A percentile compares a stretch with the other conserved stretches of the same genome.
Evolutionary conservation across 1,284 basidiomycete species (phyloP).

Genomic region (Phylloboletellus chloephorus): DNA sequence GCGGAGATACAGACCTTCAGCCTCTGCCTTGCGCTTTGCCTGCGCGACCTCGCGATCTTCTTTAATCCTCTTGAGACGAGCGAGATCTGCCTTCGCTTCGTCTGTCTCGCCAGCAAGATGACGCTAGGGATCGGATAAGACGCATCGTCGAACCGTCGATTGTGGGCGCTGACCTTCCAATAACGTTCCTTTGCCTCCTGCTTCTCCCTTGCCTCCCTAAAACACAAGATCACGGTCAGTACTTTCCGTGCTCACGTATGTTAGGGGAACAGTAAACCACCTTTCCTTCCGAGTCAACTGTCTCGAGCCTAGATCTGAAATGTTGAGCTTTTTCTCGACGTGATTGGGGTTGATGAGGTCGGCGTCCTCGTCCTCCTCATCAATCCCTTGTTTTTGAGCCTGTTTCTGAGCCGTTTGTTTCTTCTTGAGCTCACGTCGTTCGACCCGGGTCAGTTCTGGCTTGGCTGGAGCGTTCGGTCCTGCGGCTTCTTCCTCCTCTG

Average conservation of each 20-base stretch:
- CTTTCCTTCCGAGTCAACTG: slow-evolving; percentile 66
- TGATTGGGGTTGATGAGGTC: slow-evolving; percentile 71
- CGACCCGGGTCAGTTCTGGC: slow-evolving; percentile 55
- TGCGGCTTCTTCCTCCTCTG: slow-evolving; percentile 31
- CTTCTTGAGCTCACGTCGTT: slow-evolving; percentile 72
- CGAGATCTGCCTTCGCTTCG: slow-evolving; percentile 82
- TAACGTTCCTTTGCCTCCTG: slow-evolving; percentile 81
- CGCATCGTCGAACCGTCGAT: not conserved
- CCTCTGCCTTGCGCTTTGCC: slow-evolving; percentile 79
- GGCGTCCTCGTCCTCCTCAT: slow-evolving; percentile 50
- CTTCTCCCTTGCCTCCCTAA: slow-evolving; percentile 85
- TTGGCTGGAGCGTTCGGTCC: slow-evolving; percentile 31
- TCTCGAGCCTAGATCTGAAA: slow-evolving; percentile 54
- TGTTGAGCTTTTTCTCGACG: slow-evolving; percentile 58
- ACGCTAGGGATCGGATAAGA: slow-evolving; percentile 39
- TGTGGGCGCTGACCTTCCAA: slow-evolving; percentile 57
- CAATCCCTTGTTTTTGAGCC: slow-evolving; percentile 38
- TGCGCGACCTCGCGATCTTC: slow-evolving; percentile 81
- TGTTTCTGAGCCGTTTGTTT: slow-evolving; percentile 49
- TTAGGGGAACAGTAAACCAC: too few relatives aligned
- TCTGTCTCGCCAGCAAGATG: slow-evolving; percentile 80
- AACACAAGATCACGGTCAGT: slow-evolving; percentile 7
- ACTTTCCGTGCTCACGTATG: too few relatives aligned
- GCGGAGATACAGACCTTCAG: slow-evolving; percentile 52
- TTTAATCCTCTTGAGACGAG: slow-evolving; percentile 80